Evolutionary conservation across 1,139 yeast species (phyloP).

Genomic region (Torulaspora pretoriensis): DNA sequence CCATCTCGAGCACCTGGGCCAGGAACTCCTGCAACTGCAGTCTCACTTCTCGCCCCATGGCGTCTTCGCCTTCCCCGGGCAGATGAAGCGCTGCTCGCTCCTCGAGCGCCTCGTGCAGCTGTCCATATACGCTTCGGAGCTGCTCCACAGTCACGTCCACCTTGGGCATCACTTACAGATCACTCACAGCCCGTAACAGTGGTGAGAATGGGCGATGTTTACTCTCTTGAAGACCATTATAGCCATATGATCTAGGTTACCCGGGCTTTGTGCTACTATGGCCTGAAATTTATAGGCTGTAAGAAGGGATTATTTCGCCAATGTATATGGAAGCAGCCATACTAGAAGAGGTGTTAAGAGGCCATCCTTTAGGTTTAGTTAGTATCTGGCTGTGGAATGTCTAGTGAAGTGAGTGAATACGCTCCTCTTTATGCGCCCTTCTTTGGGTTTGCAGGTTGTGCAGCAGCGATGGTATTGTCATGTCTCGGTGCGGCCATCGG

Average conservation of each 20-base stretch:
- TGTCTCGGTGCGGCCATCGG: conserved; percentile 98
- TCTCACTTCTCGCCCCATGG: conserved; percentile 43
- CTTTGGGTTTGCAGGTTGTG: conserved; percentile 92
- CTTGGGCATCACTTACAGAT: conserved; percentile 10
- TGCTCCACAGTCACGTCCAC: conserved; percentile 30
- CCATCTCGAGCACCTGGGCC: conserved; percentile 48
- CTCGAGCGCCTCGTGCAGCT: conserved; percentile 27
- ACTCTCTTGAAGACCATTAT: not conserved
- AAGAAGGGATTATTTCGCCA: not conserved
- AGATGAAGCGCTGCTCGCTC: conserved; percentile 22
- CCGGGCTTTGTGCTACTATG: not conserved
- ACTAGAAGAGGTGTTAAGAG: not conserved
- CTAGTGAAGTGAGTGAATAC: conserved; percentile 42
- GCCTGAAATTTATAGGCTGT: not conserved
- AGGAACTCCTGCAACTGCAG: conserved; percentile 44
- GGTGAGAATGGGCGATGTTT: not conserved
- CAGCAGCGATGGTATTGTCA: conserved; percentile 83
- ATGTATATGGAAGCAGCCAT: not conserved
- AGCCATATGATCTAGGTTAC: not conserved
- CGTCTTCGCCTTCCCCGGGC: conserved; percentile 22
- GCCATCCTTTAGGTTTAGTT: not conserved
- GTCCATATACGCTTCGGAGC: conserved; percentile 30
- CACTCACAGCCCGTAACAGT: not conserved
- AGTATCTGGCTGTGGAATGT: conserved; percentile 7
- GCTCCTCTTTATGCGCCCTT: conserved; percentile 90